Percentiles rank a stretch among this genome's conserved stretches.
Conservation (phyloP, 805 yeast genomes). For the Cyberlindnera maritima region DNA sequence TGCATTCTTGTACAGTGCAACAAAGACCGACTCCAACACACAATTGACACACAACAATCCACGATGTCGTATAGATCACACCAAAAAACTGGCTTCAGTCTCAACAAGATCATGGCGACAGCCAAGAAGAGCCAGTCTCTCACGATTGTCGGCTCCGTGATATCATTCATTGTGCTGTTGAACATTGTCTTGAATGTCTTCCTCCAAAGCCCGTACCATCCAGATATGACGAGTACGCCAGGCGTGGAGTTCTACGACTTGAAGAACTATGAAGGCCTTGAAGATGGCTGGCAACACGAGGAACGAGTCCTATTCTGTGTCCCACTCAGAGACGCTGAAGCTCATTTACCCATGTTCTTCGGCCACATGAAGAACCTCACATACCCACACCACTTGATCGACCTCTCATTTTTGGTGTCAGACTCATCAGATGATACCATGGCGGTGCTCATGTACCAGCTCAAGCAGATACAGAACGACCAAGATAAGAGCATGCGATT, state of each 20-base stretch:
- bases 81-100: neutral
- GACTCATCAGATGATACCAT: constrained; percentile 90
- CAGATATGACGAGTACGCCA: constrained; percentile 33
- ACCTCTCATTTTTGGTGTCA: constrained; percentile 80
- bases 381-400: constrained; percentile 85
- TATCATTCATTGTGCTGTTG: constrained; percentile 15
- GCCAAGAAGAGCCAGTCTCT: constrained; percentile 6
- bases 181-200: constrained; percentile 13
- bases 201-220: constrained; percentile 29
- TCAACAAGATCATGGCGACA: neutral
- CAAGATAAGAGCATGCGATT: constrained; percentile 60
- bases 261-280: constrained; percentile 61
- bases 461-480: constrained; percentile 65
- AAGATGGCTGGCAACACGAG: constrained; percentile 76
- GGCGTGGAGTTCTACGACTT: constrained; percentile 72
- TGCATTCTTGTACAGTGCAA: constrained; percentile 8
- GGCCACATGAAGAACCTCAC: constrained; percentile 76
- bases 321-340: constrained; percentile 89
- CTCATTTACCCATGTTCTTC: constrained; percentile 88
- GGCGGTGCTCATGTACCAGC: constrained; percentile 56
- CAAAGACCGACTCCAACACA: neutral
- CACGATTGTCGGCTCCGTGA: constrained; percentile 15
- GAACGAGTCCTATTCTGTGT: constrained; percentile 86
- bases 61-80: neutral
- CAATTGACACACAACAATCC: neutral